phyloP scores from a whole-genome alignment of 139 green algal genomes.

The Chlamydomonas schloesseri region DNA sequence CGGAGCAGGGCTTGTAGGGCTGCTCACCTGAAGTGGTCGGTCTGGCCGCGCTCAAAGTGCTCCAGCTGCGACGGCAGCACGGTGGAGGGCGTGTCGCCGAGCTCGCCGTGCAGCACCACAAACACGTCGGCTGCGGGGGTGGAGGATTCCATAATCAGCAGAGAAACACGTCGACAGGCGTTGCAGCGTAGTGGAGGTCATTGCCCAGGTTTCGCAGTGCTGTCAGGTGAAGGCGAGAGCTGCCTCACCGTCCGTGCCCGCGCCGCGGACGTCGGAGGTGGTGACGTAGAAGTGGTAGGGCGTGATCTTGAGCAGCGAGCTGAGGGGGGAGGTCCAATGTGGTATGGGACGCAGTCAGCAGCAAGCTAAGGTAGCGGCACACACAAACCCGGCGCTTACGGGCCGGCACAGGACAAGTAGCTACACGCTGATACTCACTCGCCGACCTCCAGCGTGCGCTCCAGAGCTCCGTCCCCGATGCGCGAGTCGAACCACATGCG shows the following conservation, averaged over 20 bases:
- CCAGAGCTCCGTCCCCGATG: slow-evolving; percentile 53
- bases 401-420: too few relatives aligned
- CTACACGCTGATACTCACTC: too few relatives aligned
- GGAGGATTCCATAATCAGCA: too few relatives aligned
- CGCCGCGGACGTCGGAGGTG: slow-evolving; percentile 66
- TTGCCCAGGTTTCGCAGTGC: too few relatives aligned
- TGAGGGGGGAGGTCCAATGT: too few relatives aligned
- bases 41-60: slow-evolving; percentile 71
- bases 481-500: slow-evolving; percentile 56
- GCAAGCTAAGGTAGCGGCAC: too few relatives aligned
- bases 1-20: too few relatives aligned
- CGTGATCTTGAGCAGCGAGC: slow-evolving; percentile 6
- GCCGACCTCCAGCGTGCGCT: slow-evolving; percentile 55
- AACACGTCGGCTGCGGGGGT: slow-evolving; percentile 49
- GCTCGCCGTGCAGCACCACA: slow-evolving; percentile 66
- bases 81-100: slow-evolving; percentile 56
- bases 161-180: too few relatives aligned
- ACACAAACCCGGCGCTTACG: too few relatives aligned
- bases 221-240: too few relatives aligned
- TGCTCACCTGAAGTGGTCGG: slow-evolving; percentile 76
- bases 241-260: slow-evolving; percentile 56
- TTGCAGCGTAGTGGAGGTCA: too few relatives aligned
- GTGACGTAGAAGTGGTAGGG: slow-evolving; percentile 55
- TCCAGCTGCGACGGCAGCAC: slow-evolving; percentile 66
- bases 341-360: too few relatives aligned